Evolutionary conservation across 495 filamentous ascomycete genomes (phyloP).

Genomic region (Podospora conica): DNA sequence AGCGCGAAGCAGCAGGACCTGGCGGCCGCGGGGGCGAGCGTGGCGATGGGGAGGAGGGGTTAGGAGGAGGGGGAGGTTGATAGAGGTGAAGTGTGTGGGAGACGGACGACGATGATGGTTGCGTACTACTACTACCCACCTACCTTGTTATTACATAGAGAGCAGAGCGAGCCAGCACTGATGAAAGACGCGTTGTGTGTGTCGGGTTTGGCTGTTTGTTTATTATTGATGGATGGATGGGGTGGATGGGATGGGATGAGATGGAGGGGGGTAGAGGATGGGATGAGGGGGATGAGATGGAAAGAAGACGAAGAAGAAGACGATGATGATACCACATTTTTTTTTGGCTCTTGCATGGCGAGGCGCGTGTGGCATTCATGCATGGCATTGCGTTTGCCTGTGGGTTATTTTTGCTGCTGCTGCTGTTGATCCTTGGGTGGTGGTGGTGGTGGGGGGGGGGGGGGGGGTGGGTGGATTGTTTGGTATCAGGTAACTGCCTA

Average conservation of each 20-base stretch:
- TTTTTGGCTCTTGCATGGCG: background rate
- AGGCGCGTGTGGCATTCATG: background rate
- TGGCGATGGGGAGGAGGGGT: slow-evolving; percentile 47
- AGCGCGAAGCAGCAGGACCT: slow-evolving; percentile 47
- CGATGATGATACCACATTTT: slow-evolving; percentile 23
- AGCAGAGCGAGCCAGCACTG: background rate
- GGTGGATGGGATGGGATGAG: background rate
- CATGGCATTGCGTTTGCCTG: slow-evolving; percentile 15
- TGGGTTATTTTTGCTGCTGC: background rate
- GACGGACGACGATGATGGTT: background rate
- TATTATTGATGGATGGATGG: background rate
- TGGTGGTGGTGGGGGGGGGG: background rate
- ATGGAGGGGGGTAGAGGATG: background rate
- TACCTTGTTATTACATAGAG: background rate
- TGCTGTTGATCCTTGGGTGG: background rate
- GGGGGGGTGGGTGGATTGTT: background rate
- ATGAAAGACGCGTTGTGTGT: background rate
- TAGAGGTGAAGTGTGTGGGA: too few relatives aligned
- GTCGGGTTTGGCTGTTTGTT: background rate
- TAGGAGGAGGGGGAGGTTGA: slow-evolving; percentile 23
- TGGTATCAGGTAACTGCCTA: background rate
- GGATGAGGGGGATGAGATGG: background rate
- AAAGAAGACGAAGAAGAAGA: background rate
- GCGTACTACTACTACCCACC: too few relatives aligned
- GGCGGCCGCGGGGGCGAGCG: slow-evolving; percentile 45